These are phyloP conservation scores for Pseudogymnoascus sp. DNA, from an alignment of 2,329 filamentous ascomycete species.

Conservation along the genomic window DNA sequence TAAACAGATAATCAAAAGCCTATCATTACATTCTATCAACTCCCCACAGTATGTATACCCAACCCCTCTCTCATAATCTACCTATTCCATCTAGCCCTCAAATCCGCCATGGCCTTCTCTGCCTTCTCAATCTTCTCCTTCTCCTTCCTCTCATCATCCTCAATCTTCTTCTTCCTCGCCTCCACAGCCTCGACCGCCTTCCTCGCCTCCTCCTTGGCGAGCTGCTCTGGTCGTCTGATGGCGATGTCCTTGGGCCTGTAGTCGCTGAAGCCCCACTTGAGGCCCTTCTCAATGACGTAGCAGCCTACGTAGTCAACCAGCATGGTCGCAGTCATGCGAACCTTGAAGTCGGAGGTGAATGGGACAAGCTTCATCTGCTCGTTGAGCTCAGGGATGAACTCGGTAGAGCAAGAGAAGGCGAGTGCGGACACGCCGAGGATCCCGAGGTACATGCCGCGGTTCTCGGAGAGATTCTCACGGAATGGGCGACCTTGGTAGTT, in stretches of 20 bases:
- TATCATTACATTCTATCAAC: slow-evolving; percentile 7
- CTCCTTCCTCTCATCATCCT: slow-evolving; percentile 44
- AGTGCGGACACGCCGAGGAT: slow-evolving; percentile 83
- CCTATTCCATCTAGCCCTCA: slow-evolving; percentile 12
- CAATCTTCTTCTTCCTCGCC: slow-evolving; percentile 38
- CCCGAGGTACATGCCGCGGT: slow-evolving; percentile 97
- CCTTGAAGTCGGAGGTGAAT: slow-evolving; percentile 82
- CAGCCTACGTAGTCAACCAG: slow-evolving; percentile 78
- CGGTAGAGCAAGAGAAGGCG: slow-evolving; percentile 88
- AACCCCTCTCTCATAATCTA: neutral
- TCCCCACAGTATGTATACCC: neutral
- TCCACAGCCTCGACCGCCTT: slow-evolving; percentile 49
- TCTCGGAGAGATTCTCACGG: slow-evolving; percentile 90
- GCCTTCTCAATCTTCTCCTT: slow-evolving; percentile 46
- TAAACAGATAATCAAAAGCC: neutral
- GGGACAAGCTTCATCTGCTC: slow-evolving; percentile 86
- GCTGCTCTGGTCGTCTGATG: slow-evolving; percentile 74
- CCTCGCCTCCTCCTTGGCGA: slow-evolving; percentile 64
- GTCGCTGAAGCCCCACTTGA: slow-evolving; percentile 84
- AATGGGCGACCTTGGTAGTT: slow-evolving; percentile 99
- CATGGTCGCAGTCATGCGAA: slow-evolving; percentile 78
- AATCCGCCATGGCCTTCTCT: slow-evolving; percentile 49
- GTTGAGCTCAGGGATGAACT: slow-evolving; percentile 93
- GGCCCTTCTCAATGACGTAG: slow-evolving; percentile 74
- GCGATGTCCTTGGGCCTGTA: slow-evolving; percentile 93